Evolutionary conservation across 768 basidiomycete genomes (phyloP).

Genomic region (Guyanaporus albipodus): DNA sequence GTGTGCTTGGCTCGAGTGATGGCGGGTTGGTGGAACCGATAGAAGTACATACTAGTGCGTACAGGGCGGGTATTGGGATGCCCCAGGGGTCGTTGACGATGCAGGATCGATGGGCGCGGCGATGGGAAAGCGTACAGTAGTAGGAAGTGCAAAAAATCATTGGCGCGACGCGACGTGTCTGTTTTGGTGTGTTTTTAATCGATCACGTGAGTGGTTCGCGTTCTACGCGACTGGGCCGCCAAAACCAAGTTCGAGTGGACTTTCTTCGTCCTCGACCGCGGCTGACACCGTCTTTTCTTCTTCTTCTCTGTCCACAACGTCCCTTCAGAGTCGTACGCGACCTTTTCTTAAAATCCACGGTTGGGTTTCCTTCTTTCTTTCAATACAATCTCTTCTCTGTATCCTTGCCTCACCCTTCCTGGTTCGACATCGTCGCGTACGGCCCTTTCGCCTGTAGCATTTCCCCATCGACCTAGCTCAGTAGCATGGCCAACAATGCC

Average conservation of each 20-base stretch:
- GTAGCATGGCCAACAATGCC: slow-evolving; percentile 53
- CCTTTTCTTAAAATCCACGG: slow-evolving; percentile 21
- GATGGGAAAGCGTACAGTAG: slow-evolving; percentile 30
- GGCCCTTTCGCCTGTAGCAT: slow-evolving; percentile 22
- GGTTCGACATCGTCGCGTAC: slow-evolving; percentile 15
- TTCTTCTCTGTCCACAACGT: no score
- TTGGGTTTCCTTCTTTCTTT: slow-evolving; percentile 32
- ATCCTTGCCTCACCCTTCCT: slow-evolving; percentile 6
- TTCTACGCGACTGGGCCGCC: slow-evolving; percentile 33
- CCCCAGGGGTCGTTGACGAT: slow-evolving; percentile 13
- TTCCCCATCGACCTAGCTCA: slow-evolving; percentile 9
- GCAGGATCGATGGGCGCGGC: slow-evolving; percentile 37
- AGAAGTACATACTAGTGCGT: slow-evolving; percentile 38
- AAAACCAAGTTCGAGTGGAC: slow-evolving; percentile 18
- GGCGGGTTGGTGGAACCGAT: slow-evolving; percentile 56
- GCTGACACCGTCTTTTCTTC: slow-evolving; percentile 28
- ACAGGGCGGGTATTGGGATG: slow-evolving; percentile 57
- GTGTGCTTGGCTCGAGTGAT: slow-evolving; percentile 26
- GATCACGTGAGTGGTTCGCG: slow-evolving; percentile 39
- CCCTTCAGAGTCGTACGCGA: slow-evolving; percentile 27
- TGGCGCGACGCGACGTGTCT: slow-evolving; percentile 33
- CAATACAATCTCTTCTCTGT: slow-evolving; percentile 29
- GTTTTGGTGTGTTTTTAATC: slow-evolving; percentile 32
- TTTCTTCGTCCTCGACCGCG: slow-evolving; percentile 30
- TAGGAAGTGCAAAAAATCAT: background rate